Evolutionary conservation across 495 filamentous ascomycete genomes (phyloP), one percentile per base, ranked within the genome.

Genomic region (Aspergillus diversus): DNA sequence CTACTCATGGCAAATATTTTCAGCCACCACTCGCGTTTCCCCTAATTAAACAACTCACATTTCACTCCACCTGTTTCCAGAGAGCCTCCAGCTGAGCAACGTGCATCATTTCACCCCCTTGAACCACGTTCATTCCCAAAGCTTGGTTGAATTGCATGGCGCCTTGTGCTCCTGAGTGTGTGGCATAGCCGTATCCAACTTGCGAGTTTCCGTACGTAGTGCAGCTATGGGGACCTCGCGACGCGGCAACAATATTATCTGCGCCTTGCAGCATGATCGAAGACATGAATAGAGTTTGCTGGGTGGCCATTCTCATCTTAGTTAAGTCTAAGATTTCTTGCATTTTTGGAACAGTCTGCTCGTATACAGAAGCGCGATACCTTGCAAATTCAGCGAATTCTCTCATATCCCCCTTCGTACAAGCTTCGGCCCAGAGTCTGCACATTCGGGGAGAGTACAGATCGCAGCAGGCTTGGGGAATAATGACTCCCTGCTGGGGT

Each of bases 211-310:
- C 51, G 15, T 54, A 54, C 0, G 27, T 33, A 7, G 51, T 33
- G 32, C 34, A 12, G 8, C 7, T 16, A 11, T 33, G 8, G 51
- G 47, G 5, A 6, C 1, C 21, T 16, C 13, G 51, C 27, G 51
- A 54, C 13, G 51, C 51, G 0, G 21, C 27, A 11, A 54, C 51
- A 15, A 54, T 34, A n/a, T 33, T 33, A 34, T 54, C 27, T 1
- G 51, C 51, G 11, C 51, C 51, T 9, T 33, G 13, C 27, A 54
- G 11, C 51, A 54, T 54, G 15, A 54, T 34, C 12, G 31, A 33
- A 6, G 51, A 54, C 51, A 54, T 54, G 13, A 54, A 21, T 8
- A 54, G 27, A 13, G 51, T 54, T 16, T 54, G 51, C 21, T 54
- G 33, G 11, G 27, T 33, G 5, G 33, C 33, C 51, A 54, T 34